These are phyloP conservation scores for Moesziomyces antarcticus DNA, from an alignment of 1,284 basidiomycete genomes.

Conservation along the genomic window DNA sequence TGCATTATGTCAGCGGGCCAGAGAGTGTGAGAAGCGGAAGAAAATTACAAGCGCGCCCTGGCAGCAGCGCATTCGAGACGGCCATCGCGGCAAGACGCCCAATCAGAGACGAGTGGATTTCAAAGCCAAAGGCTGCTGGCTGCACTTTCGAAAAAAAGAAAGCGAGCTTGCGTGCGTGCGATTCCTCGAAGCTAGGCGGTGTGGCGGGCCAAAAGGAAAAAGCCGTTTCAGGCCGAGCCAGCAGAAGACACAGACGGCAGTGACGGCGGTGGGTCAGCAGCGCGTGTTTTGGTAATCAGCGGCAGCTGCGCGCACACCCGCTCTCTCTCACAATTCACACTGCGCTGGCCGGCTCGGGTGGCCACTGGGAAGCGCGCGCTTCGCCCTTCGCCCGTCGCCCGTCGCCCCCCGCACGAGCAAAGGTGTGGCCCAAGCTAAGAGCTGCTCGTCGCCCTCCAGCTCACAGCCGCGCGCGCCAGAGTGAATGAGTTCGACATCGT, in stretches of 20 bases:
- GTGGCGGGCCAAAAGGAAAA: neutral
- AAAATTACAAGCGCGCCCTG: neutral
- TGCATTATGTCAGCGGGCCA: neutral
- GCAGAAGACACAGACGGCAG: no score
- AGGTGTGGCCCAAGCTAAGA: neutral
- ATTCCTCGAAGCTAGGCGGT: neutral
- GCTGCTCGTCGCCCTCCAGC: neutral
- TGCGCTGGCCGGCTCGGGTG: neutral
- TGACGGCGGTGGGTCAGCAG: neutral
- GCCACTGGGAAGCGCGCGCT: no score
- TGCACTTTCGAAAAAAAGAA: neutral
- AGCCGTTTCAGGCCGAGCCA: neutral
- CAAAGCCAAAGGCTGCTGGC: neutral
- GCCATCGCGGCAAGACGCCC: neutral
- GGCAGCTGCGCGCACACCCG: no score
- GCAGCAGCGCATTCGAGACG: neutral
- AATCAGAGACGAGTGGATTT: conserved; percentile 8
- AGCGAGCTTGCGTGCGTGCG: neutral
- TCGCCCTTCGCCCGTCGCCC: no score
- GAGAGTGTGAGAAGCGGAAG: neutral
- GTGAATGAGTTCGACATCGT: neutral
- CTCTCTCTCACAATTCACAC: no score
- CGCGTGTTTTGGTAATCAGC: neutral
- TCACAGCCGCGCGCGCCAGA: neutral
- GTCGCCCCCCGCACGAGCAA: neutral